Conservation (phyloP, 2,329 filamentous ascomycete genomes). For the Epichloe sylvatica region DNA sequence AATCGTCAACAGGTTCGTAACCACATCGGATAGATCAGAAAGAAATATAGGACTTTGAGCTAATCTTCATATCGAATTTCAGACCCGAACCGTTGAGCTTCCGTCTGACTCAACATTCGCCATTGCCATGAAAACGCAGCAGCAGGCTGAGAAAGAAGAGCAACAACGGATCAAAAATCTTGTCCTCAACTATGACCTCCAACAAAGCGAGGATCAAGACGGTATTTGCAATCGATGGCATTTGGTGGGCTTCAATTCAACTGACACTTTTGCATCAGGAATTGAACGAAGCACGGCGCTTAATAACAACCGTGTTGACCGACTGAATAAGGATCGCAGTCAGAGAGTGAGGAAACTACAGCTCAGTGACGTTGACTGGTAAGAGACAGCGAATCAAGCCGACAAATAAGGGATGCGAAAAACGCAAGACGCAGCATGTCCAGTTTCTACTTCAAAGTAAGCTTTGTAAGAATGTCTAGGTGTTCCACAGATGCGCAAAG, state of each 20-base stretch:
- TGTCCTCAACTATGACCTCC: constrained; percentile 89
- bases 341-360: constrained; percentile 84
- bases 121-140: constrained; percentile 88
- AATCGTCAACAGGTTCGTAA: constrained; percentile 72
- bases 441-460: not conserved
- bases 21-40: not conserved
- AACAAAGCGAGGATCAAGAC: constrained; percentile 67
- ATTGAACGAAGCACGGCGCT: constrained; percentile 34
- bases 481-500: not conserved
- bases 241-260: not conserved
- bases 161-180: constrained; percentile 97
- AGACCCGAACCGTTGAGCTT: constrained; percentile 85
- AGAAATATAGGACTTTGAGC: not conserved
- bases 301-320: constrained; percentile 43
- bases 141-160: constrained; percentile 88
- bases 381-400: constrained; percentile 19
- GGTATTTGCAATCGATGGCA: constrained; percentile 36
- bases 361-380: constrained; percentile 96
- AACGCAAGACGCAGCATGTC: not conserved
- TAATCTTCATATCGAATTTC: constrained; percentile 7
- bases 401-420: not conserved
- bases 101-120: constrained; percentile 88
- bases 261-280: constrained; percentile 21
- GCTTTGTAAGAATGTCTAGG: not conserved
- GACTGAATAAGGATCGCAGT: constrained; percentile 47